Percentiles rank a stretch among this genome's conserved stretches.
These are phyloP conservation scores for Penicillium arizonense DNA, from an alignment of 495 filamentous ascomycete species.

Conservation along the genomic window DNA sequence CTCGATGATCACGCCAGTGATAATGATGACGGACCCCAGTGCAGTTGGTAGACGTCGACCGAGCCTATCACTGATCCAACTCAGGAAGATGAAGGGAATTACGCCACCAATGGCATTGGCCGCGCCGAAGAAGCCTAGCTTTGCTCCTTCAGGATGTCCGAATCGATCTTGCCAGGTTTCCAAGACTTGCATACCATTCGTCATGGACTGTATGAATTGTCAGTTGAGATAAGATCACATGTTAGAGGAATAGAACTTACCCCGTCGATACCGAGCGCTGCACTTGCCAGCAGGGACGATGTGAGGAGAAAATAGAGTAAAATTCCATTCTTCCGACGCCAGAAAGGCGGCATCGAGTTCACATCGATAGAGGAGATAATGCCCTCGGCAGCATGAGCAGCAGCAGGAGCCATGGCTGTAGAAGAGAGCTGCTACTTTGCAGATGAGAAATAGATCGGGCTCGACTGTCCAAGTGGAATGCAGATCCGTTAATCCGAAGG, in stretches of 20 bases:
- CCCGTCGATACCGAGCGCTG: conserved; percentile 27
- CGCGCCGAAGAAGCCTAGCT: conserved; percentile 59
- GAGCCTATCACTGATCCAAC: conserved; percentile 55
- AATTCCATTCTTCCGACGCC: conserved; percentile 30
- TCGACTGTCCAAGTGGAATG: background rate
- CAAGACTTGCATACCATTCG: conserved; percentile 34
- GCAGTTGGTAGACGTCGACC: conserved; percentile 59
- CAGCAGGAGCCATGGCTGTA: conserved; percentile 19
- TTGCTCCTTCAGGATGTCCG: conserved; percentile 47
- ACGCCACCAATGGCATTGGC: conserved; percentile 66
- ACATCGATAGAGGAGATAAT: conserved; percentile 28
- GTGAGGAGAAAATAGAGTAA: conserved; percentile 31
- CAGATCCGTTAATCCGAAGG: background rate
- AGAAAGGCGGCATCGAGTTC: conserved; percentile 24
- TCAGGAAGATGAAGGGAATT: conserved; percentile 59
- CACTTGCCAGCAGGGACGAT: conserved; percentile 28
- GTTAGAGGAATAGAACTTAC: conserved; percentile 7
- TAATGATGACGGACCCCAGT: conserved; percentile 60
- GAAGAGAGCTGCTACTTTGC: background rate
- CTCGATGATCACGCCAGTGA: conserved; percentile 55
- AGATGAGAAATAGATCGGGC: background rate
- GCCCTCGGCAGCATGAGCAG: conserved; percentile 19
- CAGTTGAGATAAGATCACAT: background rate
- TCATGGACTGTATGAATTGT: conserved; percentile 22
- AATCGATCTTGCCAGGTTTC: conserved; percentile 30